Evolutionary conservation across 768 basidiomycete genomes (phyloP).

Genomic region (Agaricus subrufescens): DNA sequence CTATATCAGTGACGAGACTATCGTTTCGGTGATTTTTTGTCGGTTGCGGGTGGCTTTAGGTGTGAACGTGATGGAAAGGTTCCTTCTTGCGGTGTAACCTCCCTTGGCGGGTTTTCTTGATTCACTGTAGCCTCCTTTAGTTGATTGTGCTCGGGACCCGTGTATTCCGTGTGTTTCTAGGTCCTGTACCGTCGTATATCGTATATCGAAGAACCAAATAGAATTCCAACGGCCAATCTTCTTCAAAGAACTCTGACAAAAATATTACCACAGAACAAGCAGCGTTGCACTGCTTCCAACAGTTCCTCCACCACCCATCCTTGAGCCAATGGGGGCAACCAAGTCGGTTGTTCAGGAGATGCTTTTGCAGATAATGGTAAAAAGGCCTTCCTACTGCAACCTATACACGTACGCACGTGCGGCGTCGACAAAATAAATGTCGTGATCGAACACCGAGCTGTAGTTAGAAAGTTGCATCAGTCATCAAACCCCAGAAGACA

Average conservation of each 20-base stretch:
- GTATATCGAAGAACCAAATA: no score
- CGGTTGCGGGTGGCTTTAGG: no score
- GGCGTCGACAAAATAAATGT: slow-evolving; percentile 78
- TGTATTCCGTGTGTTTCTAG: no score
- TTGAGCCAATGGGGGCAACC: slow-evolving; percentile 42
- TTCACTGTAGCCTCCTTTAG: no score
- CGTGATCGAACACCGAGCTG: slow-evolving; percentile 79
- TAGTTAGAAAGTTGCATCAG: slow-evolving; percentile 11
- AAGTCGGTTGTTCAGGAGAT: slow-evolving; percentile 26
- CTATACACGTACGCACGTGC: slow-evolving; percentile 73
- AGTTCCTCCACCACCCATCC: slow-evolving; percentile 66
- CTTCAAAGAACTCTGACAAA: slow-evolving; percentile 52
- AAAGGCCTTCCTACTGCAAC: slow-evolving; percentile 78
- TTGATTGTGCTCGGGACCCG: no score
- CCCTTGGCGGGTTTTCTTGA: no score
- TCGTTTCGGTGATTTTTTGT: no score
- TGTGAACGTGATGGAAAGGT: no score
- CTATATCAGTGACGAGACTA: no score
- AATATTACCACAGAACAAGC: slow-evolving; percentile 64
- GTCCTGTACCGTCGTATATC: no score
- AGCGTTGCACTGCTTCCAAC: slow-evolving; percentile 60
- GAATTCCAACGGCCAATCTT: no score
- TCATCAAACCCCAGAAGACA: slow-evolving; percentile 7
- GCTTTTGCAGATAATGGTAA: slow-evolving; percentile 45
- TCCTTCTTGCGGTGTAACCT: no score